Base-by-base conservation (phyloP, 2,329 filamentous ascomycete genomes). In the Phialophora chinensis region DNA sequence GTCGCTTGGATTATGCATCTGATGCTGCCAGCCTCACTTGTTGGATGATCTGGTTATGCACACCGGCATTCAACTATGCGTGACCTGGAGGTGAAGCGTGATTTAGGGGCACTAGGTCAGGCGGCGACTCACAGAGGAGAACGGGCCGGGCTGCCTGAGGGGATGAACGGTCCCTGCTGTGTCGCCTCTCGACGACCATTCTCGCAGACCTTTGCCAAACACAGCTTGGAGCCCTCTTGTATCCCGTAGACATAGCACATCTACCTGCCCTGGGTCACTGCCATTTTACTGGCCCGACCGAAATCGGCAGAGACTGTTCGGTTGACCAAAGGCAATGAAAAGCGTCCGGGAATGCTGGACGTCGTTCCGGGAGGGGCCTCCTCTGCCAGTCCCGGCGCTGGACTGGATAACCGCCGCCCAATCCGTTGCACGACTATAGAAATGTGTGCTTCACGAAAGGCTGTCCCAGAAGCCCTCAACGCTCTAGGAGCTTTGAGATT, bases 1-100 rank as follows among this genome's bases (percentile, higher is more conserved):
- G 17, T 49, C 47, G 47, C 10, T 23, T 44, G 49, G 62, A 49
- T 59, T 33, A 33, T 25, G 47, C 38, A 44, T 50, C 49, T 56
- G 59, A 49, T 49, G 58, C 66, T 44, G 17, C 38, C 38, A n/a
- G 38, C 12, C 38, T 7, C 38, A 20, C 38, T 8, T 44, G n/a
- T 5, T 44, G 17, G 17, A 2, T 44, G 38, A 17, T 44, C 5
- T 5, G 17, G 12, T n/a, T 3, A 44, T 44, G 38, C 38, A 44
- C 38, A 8, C 38, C 17, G 14, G 35, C 17, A 44, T 17, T n/a
- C 17, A 44, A 44, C 5, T n/a, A n/a, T 44, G 38, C 38, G 38
- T 17, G 14, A 20, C 14, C 14, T 5, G 2, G 38, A 17, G 38
- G 14, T 8, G 17, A 44, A 44, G 38, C 17, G 6, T n/a, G 38